phyloP scores from a whole-genome alignment of 805 yeast genomes.

The Dipodascopsis uninucleata region DNA sequence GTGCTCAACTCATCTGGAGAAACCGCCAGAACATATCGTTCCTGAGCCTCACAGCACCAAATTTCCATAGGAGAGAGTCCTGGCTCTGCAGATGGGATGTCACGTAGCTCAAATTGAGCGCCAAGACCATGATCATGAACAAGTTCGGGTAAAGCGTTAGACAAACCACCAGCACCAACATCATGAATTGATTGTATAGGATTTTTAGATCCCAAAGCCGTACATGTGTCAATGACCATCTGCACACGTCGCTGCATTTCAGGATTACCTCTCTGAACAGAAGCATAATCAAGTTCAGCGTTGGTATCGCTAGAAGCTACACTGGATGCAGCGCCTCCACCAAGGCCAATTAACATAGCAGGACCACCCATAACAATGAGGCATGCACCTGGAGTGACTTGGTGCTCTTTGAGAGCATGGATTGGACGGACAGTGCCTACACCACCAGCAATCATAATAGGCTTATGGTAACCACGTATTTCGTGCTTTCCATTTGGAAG shows the following conservation, averaged over 20 bases:
- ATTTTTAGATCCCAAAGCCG: conserved; percentile 64
- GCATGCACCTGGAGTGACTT: conserved; percentile 86
- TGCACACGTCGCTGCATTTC: conserved; percentile 99
- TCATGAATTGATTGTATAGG: conserved; percentile 97
- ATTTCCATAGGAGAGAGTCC: conserved; percentile 99
- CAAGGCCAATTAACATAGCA: conserved; percentile 95
- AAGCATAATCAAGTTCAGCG: conserved; percentile 94
- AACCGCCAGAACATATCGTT: conserved; percentile 93
- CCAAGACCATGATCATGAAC: conserved; percentile 97
- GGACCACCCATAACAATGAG: conserved; percentile 96
- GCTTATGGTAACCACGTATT: conserved; percentile 95
- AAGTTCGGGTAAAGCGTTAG: conserved; percentile 94
- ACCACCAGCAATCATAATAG: conserved; percentile 99
- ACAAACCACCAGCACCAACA: conserved; percentile 99
- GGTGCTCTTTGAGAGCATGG: conserved; percentile 80
- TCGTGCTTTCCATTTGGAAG: conserved; percentile 62
- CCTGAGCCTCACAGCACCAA: conserved; percentile 99
- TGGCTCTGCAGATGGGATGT: conserved; percentile 85
- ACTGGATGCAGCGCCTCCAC: conserved; percentile 99
- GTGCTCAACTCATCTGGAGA: conserved; percentile 66
- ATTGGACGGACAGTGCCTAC: conserved; percentile 94
- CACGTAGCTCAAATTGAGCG: conserved; percentile 86
- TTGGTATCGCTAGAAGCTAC: conserved; percentile 95
- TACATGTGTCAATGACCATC: conserved; percentile 93
- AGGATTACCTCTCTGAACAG: conserved; percentile 98